phyloP scores from a whole-genome alignment of 2,329 filamentous ascomycete species.

The Penicillium sclerotigenum region DNA sequence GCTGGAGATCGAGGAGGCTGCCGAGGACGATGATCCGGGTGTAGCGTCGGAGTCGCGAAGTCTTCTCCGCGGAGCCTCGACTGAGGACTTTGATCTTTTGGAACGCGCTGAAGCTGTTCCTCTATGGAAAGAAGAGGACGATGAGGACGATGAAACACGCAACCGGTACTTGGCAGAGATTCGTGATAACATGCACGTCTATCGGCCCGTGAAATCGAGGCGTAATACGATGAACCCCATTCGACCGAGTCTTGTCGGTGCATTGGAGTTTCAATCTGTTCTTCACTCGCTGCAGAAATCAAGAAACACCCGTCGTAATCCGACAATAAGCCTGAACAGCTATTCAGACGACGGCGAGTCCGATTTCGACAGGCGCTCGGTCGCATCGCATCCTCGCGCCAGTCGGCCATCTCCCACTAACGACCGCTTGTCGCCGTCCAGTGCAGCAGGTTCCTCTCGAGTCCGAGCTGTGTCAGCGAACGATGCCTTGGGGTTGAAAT shows the following conservation, averaged over 20 bases:
- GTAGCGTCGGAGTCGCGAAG: slow-evolving; percentile 46
- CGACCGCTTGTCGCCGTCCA: slow-evolving; percentile 26
- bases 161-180: slow-evolving; percentile 72
- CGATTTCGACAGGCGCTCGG: slow-evolving; percentile 48
- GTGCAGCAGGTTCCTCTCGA: slow-evolving; percentile 29
- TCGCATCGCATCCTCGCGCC: slow-evolving; percentile 46
- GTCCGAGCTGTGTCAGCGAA: slow-evolving; percentile 60
- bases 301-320: slow-evolving; percentile 65
- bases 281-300: slow-evolving; percentile 82
- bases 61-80: slow-evolving; percentile 50
- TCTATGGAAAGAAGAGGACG: slow-evolving; percentile 49
- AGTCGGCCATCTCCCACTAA: slow-evolving; percentile 20
- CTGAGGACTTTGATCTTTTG: slow-evolving; percentile 62
- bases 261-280: slow-evolving; percentile 87
- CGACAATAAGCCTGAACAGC: slow-evolving; percentile 65
- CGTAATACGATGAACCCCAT: slow-evolving; percentile 79
- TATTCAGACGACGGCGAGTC: slow-evolving; percentile 63
- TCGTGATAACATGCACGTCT: slow-evolving; percentile 87
- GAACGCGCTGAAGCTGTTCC: slow-evolving; percentile 51
- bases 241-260: slow-evolving; percentile 86
- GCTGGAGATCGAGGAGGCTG: slow-evolving; percentile 53
- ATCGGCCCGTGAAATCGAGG: slow-evolving; percentile 61
- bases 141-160: slow-evolving; percentile 54
- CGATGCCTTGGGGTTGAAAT: slow-evolving; percentile 49
- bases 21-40: slow-evolving; percentile 54